A percentile compares a stretch with the other conserved stretches of the same genome.
These are phyloP conservation scores for Hyaloscypha hepaticicola DNA, from an alignment of 495 filamentous ascomycete genomes.

Conservation along the genomic window DNA sequence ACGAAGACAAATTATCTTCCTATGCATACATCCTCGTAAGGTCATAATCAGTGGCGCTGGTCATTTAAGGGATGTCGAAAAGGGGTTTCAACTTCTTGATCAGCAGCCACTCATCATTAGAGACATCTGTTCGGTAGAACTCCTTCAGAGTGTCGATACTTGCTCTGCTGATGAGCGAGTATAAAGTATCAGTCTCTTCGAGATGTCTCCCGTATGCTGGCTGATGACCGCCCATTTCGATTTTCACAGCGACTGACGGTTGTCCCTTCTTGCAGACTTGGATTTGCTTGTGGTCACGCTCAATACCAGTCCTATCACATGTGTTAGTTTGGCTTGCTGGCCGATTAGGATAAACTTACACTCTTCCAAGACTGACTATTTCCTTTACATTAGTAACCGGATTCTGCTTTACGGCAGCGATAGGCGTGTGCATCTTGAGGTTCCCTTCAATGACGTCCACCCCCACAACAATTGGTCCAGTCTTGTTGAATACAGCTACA, in stretches of 20 bases:
- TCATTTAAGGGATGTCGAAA: slow-evolving; percentile 75
- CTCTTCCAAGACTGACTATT: slow-evolving; percentile 81
- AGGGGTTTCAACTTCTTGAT: slow-evolving; percentile 88
- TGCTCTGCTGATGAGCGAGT: slow-evolving; percentile 79
- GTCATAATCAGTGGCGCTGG: not conserved
- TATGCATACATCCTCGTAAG: slow-evolving; percentile 19
- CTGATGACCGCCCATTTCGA: slow-evolving; percentile 90
- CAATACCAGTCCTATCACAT: slow-evolving; percentile 73
- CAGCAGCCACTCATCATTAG: slow-evolving; percentile 90
- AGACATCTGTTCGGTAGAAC: slow-evolving; percentile 87
- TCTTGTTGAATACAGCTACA: slow-evolving; percentile 98
- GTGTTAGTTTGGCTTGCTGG: slow-evolving; percentile 12
- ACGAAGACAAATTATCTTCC: not conserved
- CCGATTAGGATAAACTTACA: slow-evolving; percentile 61
- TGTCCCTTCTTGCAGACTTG: slow-evolving; percentile 90
- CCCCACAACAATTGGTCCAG: slow-evolving; percentile 90
- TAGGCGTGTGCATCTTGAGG: slow-evolving; percentile 80
- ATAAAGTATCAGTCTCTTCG: slow-evolving; percentile 88
- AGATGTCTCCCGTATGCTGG: slow-evolving; percentile 93
- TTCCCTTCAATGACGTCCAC: slow-evolving; percentile 92
- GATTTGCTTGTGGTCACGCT: slow-evolving; percentile 96
- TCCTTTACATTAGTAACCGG: slow-evolving; percentile 77
- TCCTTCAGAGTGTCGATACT: slow-evolving; percentile 96
- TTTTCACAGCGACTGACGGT: slow-evolving; percentile 95
- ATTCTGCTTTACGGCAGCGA: slow-evolving; percentile 81